Evolutionary conservation across 2,329 filamentous ascomycete species (phyloP), one percentile per base, ranked within the genome.

Genomic region (Phaeoacremonium minimum): DNA sequence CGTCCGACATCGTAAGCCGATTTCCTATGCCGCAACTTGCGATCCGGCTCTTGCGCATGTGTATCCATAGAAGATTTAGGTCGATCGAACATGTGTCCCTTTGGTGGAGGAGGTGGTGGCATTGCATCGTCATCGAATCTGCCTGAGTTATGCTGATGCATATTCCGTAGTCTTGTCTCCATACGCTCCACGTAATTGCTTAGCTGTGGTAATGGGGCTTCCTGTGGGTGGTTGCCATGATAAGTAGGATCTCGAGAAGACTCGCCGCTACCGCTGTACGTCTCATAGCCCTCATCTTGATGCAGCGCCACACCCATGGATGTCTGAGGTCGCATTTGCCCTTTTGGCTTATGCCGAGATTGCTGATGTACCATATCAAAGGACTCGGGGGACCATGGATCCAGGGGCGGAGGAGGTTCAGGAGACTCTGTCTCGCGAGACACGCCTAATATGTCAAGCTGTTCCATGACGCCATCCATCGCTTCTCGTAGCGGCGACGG

Each of bases 391-490:
- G 89, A 93, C 93, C 93, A 98, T 5, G 89, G 83, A 52, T 88
- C 79, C 7, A 80, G 61, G 5, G 32, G 16, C 7, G 40, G 1
- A n/a, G 76, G 67, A 1, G 73, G 66, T 29, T 78, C 71, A 1
- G 78, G 73, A 18, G 75, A 72, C 20, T 76, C 72, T 51, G 44
- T 69, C 15, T 73, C 64, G 38, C 73, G 72, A 29, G 76, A 68
- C 48, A 83, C 69, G 14, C 83, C 83, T 70, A 98, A 87, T 42
- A 90, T 89, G 54, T 95, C 84, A 30, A 98, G 64, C 38, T 93
- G 94, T 46, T 93, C 88, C 80, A 97, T 96, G 4, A 98, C 90
- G 59, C 94, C 91, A 54, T 97, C 91, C 89, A 98, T 98, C 2
- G 93, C 93, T 58, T 90, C 88, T 41, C 93, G 77, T 4, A 98